A percentile compares a stretch with the other conserved stretches of the same genome.
phyloP scores from a whole-genome alignment of 2,329 filamentous ascomycete species.

The Apiospora sp. region DNA sequence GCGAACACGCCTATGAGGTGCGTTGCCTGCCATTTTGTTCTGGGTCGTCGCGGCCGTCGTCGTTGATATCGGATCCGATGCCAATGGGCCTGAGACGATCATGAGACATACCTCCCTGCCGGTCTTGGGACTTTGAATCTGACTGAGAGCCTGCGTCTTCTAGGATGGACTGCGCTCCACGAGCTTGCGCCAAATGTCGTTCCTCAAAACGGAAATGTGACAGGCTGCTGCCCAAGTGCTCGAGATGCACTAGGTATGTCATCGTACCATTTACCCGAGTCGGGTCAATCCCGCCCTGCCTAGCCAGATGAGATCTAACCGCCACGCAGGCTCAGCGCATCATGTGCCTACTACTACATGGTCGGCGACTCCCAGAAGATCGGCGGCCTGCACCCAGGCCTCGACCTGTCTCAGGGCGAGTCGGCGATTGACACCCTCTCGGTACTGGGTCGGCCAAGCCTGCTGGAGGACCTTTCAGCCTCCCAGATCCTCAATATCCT shows the following conservation, averaged over 20 bases:
- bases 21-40: neutral
- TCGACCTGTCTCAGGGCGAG: slow-evolving; percentile 1
- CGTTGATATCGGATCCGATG: neutral
- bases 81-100: neutral
- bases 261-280: neutral
- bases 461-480: slow-evolving; percentile 6
- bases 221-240: slow-evolving; percentile 22
- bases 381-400: neutral
- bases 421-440: neutral
- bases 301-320: neutral
- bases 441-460: neutral
- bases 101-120: neutral
- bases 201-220: slow-evolving; percentile 24
- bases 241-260: slow-evolving; percentile 19
- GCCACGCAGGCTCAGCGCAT: slow-evolving; percentile 1
- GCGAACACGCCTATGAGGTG: slow-evolving; percentile 9
- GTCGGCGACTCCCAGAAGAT: slow-evolving; percentile 24
- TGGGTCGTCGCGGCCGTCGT: neutral
- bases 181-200: slow-evolving; percentile 23
- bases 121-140: neutral
- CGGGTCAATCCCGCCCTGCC: neutral
- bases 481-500: slow-evolving; percentile 18
- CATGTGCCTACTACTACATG: slow-evolving; percentile 25
- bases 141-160: neutral
- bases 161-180: slow-evolving; percentile 22